phyloP scores from a whole-genome alignment of 305 asterid species.

The Fraxinus angustifolia region DNA sequence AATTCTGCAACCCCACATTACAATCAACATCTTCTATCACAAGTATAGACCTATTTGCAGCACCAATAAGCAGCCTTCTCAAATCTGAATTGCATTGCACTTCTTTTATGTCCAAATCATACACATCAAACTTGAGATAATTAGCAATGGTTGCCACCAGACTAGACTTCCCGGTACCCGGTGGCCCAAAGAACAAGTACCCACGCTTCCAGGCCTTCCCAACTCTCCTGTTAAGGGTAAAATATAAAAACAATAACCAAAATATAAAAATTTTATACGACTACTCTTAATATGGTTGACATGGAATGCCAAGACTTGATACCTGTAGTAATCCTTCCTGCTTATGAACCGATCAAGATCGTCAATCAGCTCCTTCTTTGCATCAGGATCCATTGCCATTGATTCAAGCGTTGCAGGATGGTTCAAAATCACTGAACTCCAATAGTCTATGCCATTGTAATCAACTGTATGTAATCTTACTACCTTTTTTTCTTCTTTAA shows the following conservation, averaged over 20 bases:
- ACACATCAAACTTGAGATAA: constrained; percentile 71
- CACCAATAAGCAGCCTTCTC: constrained; percentile 73
- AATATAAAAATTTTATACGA: neutral
- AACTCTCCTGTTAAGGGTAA: constrained; percentile 34
- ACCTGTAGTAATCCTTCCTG: constrained; percentile 60
- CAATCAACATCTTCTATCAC: constrained; percentile 85
- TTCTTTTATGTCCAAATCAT: constrained; percentile 74
- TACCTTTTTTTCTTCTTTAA: constrained; percentile 43
- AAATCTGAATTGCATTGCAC: constrained; percentile 82
- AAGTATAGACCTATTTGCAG: constrained; percentile 60
- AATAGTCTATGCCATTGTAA: constrained; percentile 57
- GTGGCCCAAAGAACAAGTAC: constrained; percentile 76
- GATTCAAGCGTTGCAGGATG: constrained; percentile 67
- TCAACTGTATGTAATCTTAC: constrained; percentile 68
- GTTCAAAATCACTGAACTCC: constrained; percentile 61
- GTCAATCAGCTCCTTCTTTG: constrained; percentile 43
- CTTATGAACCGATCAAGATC: constrained; percentile 61
- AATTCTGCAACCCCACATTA: constrained; percentile 54
- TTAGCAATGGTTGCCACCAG: constrained; percentile 90
- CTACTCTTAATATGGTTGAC: neutral
- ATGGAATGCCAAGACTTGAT: neutral
- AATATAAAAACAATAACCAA: neutral
- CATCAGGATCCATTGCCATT: constrained; percentile 62
- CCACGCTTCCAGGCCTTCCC: constrained; percentile 91
- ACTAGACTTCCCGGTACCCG: constrained; percentile 83